Conservation (phyloP, 192 early-diverging fungal genomes). For the Dissophora ornata region DNA sequence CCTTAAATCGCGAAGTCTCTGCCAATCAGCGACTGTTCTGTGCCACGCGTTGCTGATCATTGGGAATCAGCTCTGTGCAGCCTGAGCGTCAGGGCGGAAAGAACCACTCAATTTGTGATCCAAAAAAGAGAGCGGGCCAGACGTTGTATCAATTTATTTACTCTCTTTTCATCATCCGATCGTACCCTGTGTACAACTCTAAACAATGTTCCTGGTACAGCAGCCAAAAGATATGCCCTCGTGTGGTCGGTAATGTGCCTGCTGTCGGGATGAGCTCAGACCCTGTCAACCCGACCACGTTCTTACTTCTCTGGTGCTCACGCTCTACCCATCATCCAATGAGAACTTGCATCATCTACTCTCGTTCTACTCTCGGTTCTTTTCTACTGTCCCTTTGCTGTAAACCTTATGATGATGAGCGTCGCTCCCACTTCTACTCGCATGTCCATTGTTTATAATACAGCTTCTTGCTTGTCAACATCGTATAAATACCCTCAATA, state of each 20-base stretch:
- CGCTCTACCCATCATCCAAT: background rate
- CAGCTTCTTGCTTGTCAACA: no score
- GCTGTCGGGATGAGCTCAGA: slow-evolving; percentile 8
- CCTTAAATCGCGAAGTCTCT: background rate
- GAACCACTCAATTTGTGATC: no score
- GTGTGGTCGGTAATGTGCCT: no score
- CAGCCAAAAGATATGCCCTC: background rate
- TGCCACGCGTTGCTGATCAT: slow-evolving; percentile 9
- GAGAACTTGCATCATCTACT: background rate
- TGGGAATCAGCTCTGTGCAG: slow-evolving; percentile 7
- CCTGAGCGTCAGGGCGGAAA: background rate
- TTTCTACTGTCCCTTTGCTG: no score
- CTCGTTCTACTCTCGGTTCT: background rate
- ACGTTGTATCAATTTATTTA: no score
- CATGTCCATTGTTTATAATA: no score
- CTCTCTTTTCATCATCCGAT: no score
- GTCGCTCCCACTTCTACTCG: background rate
- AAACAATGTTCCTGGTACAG: no score
- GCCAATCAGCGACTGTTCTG: background rate
- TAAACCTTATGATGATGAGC: background rate
- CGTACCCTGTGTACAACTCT: background rate
- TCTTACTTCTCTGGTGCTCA: slow-evolving; percentile 2
- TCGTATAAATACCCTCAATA: background rate
- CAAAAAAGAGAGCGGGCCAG: background rate
- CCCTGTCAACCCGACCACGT: slow-evolving; percentile 18